A percentile compares a stretch with the other conserved stretches of the same genome.
These are phyloP conservation scores for Phlyctochytrium planicorne DNA, from an alignment of 192 early-diverging fungal species.

Conservation along the genomic window DNA sequence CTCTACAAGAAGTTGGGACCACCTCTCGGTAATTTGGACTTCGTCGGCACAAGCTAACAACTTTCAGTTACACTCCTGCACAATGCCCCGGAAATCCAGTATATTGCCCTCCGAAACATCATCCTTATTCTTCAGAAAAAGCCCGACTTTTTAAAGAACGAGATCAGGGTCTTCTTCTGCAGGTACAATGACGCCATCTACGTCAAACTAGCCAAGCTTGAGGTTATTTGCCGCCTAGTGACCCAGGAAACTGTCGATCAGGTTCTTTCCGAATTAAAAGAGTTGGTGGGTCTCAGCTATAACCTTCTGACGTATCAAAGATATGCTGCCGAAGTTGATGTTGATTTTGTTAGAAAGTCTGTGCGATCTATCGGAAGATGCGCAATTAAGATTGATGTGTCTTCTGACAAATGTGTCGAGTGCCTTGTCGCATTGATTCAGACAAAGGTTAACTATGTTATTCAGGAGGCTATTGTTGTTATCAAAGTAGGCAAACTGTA, in stretches of 20 bases:
- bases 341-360: constrained; percentile 90
- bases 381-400: constrained; percentile 86
- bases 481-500: constrained; percentile 63
- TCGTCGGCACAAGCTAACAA: neutral
- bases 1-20: constrained; percentile 86
- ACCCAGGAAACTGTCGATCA: constrained; percentile 87
- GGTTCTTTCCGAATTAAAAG: constrained; percentile 88
- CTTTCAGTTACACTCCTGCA: constrained; percentile 78
- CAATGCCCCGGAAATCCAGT: constrained; percentile 90
- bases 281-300: constrained; percentile 55
- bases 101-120: constrained; percentile 95
- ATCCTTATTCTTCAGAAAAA: constrained; percentile 91
- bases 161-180: constrained; percentile 96
- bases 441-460: constrained; percentile 82
- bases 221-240: constrained; percentile 88
- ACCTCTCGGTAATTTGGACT: constrained; percentile 66
- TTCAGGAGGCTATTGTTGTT: constrained; percentile 89
- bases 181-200: constrained; percentile 98
- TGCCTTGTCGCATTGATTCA: constrained; percentile 90
- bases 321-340: constrained; percentile 94
- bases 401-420: constrained; percentile 81
- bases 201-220: constrained; percentile 94
- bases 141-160: constrained; percentile 81
- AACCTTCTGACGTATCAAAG: constrained; percentile 38
- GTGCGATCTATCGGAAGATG: constrained; percentile 89